Conservation (phyloP, 371 early-diverging fungal genomes). For the Entomophthora muscae region DNA sequence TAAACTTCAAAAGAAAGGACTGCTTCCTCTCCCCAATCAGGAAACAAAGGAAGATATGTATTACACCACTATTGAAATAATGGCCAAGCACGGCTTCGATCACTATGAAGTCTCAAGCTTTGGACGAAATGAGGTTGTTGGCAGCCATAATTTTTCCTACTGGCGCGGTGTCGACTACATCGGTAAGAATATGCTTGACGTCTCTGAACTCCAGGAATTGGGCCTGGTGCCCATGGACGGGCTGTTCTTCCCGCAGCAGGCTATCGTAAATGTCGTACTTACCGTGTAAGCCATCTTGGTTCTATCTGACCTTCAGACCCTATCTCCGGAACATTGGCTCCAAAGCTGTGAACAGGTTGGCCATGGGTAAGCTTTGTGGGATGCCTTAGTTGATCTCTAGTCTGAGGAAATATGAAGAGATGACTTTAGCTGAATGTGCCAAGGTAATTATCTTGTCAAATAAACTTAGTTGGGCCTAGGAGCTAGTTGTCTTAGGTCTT, state of each 20-base stretch:
- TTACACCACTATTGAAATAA: constrained; percentile 27
- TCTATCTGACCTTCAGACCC: constrained; percentile 15
- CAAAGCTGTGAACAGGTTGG: constrained; percentile 26
- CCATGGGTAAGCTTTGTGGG: constrained; percentile 27
- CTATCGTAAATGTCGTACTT: constrained; percentile 22
- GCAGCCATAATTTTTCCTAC: constrained; percentile 55
- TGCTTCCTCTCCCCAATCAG: constrained; percentile 18
- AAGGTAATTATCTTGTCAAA: not conserved
- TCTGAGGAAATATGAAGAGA: not conserved
- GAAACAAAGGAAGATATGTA: constrained; percentile 48
- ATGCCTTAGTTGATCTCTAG: not conserved
- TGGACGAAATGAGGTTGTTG: constrained; percentile 15
- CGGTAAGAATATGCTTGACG: constrained; percentile 18
- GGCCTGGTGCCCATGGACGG: constrained; percentile 69
- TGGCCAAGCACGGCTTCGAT: constrained; percentile 21
- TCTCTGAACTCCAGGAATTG: constrained; percentile 23
- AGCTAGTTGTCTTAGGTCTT: constrained; percentile 38
- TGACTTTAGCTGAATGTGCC: not conserved
- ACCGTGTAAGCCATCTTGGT: constrained; percentile 20
- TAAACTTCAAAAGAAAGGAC: constrained; percentile 19
- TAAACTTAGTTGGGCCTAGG: constrained; percentile 15
- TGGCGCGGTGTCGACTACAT: constrained; percentile 62
- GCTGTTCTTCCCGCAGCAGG: constrained; percentile 13
- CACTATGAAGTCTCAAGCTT: constrained; percentile 73
- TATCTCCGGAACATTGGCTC: constrained; percentile 31